phyloP scores from a whole-genome alignment of 2,329 filamentous ascomycete species.

The Eutypella sp. region DNA sequence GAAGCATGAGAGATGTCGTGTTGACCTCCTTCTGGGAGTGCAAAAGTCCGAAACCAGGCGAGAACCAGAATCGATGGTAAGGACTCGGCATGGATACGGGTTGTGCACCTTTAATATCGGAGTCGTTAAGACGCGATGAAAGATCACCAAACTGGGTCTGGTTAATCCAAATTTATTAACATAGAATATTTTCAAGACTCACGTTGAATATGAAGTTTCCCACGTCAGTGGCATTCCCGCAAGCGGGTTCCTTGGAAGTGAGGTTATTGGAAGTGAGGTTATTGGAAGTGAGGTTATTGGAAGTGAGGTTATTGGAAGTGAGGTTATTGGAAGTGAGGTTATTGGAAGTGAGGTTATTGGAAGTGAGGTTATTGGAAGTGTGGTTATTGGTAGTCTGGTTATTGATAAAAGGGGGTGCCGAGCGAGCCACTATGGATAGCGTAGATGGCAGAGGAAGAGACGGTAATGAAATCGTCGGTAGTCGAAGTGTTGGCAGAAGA shows the following conservation, averaged over 20 bases:
- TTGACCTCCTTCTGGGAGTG: constrained; percentile 14
- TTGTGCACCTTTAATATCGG: constrained; percentile 8
- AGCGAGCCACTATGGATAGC: constrained; percentile 16
- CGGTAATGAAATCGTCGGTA: no score
- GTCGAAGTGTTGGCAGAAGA: no score
- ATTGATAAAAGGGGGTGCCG: constrained; percentile 6
- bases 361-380: no score
- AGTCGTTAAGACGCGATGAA: constrained; percentile 9
- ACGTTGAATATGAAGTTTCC: constrained; percentile 26
- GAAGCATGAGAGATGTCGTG: constrained; percentile 24
- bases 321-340: no score
- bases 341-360: no score
- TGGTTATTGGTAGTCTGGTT: no score
- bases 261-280: no score
- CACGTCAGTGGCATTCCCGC: constrained; percentile 18
- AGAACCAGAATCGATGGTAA: constrained; percentile 27
- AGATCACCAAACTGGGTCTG: constrained; percentile 22
- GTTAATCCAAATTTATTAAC: constrained; percentile 4
- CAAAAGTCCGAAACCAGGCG: constrained; percentile 19
- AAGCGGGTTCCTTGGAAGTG: no score
- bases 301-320: no score
- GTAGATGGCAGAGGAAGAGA: constrained; percentile 17
- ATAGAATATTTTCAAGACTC: constrained; percentile 7
- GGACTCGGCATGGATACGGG: constrained; percentile 22
- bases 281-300: no score